phyloP scores from a whole-genome alignment of 2,329 filamentous ascomycete species.

The Fusarium buharicum region DNA sequence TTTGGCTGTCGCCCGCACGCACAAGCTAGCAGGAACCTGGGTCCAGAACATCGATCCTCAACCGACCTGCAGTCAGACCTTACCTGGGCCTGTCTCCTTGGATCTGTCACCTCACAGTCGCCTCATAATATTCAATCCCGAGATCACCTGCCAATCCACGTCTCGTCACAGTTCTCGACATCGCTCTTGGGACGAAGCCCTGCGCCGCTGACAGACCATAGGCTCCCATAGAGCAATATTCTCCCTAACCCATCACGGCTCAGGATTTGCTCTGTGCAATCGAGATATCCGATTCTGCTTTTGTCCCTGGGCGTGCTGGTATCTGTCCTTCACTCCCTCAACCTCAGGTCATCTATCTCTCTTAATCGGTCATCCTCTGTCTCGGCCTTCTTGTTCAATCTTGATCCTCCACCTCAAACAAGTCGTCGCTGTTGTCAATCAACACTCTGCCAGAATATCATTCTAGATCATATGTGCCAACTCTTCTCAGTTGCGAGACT shows the following conservation, averaged over 20 bases:
- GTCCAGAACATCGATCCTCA: slow-evolving; percentile 41
- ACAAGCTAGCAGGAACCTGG: slow-evolving; percentile 35
- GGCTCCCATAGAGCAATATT: slow-evolving; percentile 20
- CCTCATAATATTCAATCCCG: slow-evolving; percentile 39
- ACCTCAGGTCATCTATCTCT: slow-evolving; percentile 20
- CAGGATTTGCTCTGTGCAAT: slow-evolving; percentile 35
- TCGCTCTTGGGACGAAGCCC: slow-evolving; percentile 32
- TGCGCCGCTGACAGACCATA: slow-evolving; percentile 35
- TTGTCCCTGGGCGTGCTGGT: slow-evolving; percentile 29
- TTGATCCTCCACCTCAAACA: slow-evolving; percentile 13
- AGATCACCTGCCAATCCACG: slow-evolving; percentile 40
- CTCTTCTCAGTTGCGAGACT: slow-evolving; percentile 17
- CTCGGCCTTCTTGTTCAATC: slow-evolving; percentile 17
- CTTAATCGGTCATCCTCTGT: slow-evolving; percentile 11
- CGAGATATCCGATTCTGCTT: slow-evolving; percentile 43
- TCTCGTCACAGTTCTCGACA: slow-evolving; percentile 26
- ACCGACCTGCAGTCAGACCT: slow-evolving; percentile 37
- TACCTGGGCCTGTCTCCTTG: slow-evolving; percentile 25
- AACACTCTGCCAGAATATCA: slow-evolving; percentile 20
- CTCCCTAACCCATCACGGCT: slow-evolving; percentile 28
- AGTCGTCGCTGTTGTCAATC: slow-evolving; percentile 28
- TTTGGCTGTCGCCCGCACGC: slow-evolving; percentile 28
- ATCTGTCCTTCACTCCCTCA: slow-evolving; percentile 31
- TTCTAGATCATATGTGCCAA: slow-evolving; percentile 22
- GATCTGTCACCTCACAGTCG: slow-evolving; percentile 42